Percentiles rank a stretch among this genome's conserved stretches.
Conservation (phyloP, 2,329 filamentous ascomycete genomes). For the Polytolypa hystricis region DNA sequence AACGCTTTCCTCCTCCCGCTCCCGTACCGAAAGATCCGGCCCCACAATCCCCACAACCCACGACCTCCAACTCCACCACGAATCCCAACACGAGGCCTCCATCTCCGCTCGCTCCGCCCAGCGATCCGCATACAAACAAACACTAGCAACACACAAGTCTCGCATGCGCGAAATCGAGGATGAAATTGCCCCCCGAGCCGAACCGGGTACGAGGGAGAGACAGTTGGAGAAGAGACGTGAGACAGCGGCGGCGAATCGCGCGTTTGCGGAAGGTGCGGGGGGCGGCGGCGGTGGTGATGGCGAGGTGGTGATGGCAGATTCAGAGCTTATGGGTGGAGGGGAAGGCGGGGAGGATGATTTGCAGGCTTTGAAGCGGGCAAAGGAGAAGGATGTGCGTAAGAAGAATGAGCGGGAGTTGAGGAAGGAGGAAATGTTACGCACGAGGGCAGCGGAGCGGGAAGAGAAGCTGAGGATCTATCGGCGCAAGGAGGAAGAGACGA, state of each 20-base stretch:
- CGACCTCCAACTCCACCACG: conserved; percentile 55
- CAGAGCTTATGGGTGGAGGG: conserved; percentile 66
- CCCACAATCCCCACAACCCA: conserved; percentile 58
- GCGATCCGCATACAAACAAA: conserved; percentile 55
- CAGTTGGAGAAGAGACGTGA: conserved; percentile 75
- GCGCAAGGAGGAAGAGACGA: conserved; percentile 71
- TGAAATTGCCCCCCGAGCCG: conserved; percentile 71
- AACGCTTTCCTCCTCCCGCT: conserved; percentile 17
- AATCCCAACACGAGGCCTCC: conserved; percentile 34
- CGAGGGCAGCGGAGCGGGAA: conserved; percentile 67
- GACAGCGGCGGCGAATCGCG: conserved; percentile 58
- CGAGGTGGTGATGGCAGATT: conserved; percentile 55
- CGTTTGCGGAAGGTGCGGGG: conserved; percentile 51
- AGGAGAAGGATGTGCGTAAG: conserved; percentile 55
- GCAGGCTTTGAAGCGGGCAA: conserved; percentile 55
- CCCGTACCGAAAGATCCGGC: conserved; percentile 29
- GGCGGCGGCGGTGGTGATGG: conserved; percentile 49
- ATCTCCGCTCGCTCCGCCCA: conserved; percentile 54
- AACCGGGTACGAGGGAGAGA: conserved; percentile 70
- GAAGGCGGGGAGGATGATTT: conserved; percentile 46
- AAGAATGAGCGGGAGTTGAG: conserved; percentile 77
- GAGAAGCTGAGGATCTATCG: conserved; percentile 59
- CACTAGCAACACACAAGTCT: conserved; percentile 36
- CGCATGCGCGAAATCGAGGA: conserved; percentile 40
- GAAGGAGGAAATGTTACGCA: conserved; percentile 68